These are phyloP conservation scores for Solanum hybrid DNA, from an alignment of 305 asterid species.

Conservation along the genomic window DNA sequence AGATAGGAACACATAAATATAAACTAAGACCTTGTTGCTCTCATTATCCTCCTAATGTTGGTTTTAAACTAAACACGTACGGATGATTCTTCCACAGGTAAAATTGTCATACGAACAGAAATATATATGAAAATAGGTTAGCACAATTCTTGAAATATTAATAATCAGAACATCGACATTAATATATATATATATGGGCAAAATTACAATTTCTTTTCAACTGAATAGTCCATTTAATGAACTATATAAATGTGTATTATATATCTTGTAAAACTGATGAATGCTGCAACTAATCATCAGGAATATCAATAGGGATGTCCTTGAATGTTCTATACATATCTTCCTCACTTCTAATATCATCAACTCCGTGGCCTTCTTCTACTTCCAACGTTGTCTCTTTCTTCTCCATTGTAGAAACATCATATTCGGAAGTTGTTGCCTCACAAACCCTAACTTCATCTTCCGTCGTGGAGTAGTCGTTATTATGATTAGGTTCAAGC, in stretches of 20 bases:
- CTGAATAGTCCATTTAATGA: too few relatives aligned
- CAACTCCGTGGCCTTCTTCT: background rate
- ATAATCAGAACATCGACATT: background rate
- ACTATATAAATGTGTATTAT: too few relatives aligned
- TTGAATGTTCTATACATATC: background rate
- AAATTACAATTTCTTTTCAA: background rate
- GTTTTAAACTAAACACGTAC: background rate
- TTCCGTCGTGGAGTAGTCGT: background rate
- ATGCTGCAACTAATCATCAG: background rate
- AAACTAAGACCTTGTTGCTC: background rate
- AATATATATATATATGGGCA: too few relatives aligned
- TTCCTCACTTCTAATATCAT: background rate
- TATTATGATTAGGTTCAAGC: too few relatives aligned
- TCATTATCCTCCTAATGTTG: background rate
- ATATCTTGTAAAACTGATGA: too few relatives aligned
- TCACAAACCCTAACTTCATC: background rate
- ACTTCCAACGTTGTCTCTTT: background rate
- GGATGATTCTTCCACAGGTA: too few relatives aligned
- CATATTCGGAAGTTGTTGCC: background rate
- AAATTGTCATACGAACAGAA: too few relatives aligned
- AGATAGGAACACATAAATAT: background rate
- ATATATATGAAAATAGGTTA: too few relatives aligned
- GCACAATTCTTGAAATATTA: too few relatives aligned
- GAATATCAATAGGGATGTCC: background rate
- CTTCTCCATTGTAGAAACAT: background rate